Evolutionary conservation across 805 yeast species (phyloP).

Genomic region (Hanseniaspora valbyensis): DNA sequence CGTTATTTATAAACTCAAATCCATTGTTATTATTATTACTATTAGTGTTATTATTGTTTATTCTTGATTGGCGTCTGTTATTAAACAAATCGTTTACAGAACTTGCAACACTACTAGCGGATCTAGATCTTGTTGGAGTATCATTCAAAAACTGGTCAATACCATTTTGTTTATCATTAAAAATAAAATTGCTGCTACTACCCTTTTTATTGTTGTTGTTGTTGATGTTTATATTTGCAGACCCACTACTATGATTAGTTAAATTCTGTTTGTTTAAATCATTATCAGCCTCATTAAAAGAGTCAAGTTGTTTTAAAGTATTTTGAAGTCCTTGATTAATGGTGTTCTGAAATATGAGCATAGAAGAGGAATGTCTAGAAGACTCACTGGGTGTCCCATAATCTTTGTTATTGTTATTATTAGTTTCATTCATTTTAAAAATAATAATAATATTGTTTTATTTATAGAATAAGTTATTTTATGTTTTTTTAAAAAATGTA

Average conservation of each 20-base stretch:
- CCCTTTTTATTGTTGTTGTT: neutral
- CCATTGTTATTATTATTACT: neutral
- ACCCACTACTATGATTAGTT: neutral
- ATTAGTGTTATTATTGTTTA: neutral
- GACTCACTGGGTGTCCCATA: conserved; percentile 26
- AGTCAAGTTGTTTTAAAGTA: conserved; percentile 2
- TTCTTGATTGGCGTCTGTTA: neutral
- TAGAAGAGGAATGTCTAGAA: neutral
- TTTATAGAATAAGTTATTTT: no score
- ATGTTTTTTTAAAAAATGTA: no score
- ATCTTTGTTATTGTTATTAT: neutral
- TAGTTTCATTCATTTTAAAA: neutral
- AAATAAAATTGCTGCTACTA: no score
- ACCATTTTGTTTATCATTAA: no score
- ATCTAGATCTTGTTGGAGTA: neutral
- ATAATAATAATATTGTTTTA: no score
- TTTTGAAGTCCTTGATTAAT: conserved; percentile 10
- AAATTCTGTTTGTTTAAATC: neutral
- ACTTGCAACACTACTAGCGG: conserved; percentile 13
- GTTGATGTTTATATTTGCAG: neutral
- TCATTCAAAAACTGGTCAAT: neutral
- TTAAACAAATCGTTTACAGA: conserved; percentile 10
- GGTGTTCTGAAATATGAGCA: conserved; percentile 5
- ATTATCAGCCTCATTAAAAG: neutral
- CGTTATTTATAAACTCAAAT: neutral